phyloP scores from a whole-genome alignment of 768 basidiomycete species.

The Sporobolomyces phaffii region DNA sequence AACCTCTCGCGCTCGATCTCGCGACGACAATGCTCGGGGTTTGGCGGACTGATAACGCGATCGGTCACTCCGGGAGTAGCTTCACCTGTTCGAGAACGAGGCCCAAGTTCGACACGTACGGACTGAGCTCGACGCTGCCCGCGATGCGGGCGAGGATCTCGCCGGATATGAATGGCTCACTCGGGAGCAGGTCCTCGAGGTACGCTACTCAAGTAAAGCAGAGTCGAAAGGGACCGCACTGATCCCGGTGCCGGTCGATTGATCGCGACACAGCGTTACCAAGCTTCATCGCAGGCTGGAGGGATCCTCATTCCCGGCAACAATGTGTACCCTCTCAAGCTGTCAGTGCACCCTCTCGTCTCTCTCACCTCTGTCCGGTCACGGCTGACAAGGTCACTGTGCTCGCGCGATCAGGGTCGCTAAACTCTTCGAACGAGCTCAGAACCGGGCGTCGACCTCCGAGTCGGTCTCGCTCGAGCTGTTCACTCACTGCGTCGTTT shows the following conservation, averaged over 20 bases:
- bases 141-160: constrained; percentile 54
- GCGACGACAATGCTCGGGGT: no score
- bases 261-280: constrained; percentile 11
- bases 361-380: constrained; percentile 29
- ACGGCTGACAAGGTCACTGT: constrained; percentile 42
- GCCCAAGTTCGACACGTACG: constrained; percentile 36
- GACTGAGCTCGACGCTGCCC: constrained; percentile 56
- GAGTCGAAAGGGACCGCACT: no score
- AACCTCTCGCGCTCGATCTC: no score
- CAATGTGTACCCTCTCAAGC: constrained; percentile 70
- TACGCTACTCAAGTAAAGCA: no score
- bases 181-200: constrained; percentile 53
- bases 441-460: not conserved
- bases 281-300: constrained; percentile 52
- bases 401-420: constrained; percentile 3
- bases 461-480: constrained; percentile 50
- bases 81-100: constrained; percentile 52
- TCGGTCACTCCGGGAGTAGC: no score
- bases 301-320: constrained; percentile 55
- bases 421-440: constrained; percentile 31
- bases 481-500: constrained; percentile 70
- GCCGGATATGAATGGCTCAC: constrained; percentile 52
- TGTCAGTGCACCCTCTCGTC: constrained; percentile 43
- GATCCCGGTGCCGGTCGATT: no score
- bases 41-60: no score